phyloP scores from a whole-genome alignment of 2,329 filamentous ascomycete genomes.

The Didymella glomerata region DNA sequence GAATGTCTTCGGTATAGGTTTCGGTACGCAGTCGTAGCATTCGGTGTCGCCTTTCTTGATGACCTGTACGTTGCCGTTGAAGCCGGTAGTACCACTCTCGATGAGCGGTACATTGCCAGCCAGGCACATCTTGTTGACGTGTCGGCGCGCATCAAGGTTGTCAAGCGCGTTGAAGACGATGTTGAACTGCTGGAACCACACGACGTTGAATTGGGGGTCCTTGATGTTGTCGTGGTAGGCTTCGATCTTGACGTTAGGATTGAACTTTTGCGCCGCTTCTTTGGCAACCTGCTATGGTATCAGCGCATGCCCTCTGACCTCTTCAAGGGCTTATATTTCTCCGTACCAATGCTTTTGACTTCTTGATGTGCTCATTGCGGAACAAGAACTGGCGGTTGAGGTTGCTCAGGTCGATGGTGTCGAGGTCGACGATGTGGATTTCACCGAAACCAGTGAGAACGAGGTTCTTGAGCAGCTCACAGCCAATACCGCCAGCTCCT shows the following conservation, averaged over 20 bases:
- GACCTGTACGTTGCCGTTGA: slow-evolving; percentile 96
- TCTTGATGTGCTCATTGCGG: slow-evolving; percentile 96
- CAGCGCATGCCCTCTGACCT: slow-evolving; percentile 25
- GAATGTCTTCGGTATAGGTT: slow-evolving; percentile 90
- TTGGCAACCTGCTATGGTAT: slow-evolving; percentile 75
- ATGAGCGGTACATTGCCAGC: slow-evolving; percentile 89
- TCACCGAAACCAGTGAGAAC: slow-evolving; percentile 91
- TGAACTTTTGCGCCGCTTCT: slow-evolving; percentile 89
- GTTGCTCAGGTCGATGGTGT: slow-evolving; percentile 98
- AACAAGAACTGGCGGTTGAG: slow-evolving; percentile 98
- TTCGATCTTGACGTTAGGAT: slow-evolving; percentile 83
- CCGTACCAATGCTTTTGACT: slow-evolving; percentile 87
- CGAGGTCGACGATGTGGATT: slow-evolving; percentile 93
- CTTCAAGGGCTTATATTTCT: background rate
- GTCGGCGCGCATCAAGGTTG: slow-evolving; percentile 89
- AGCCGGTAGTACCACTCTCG: slow-evolving; percentile 96
- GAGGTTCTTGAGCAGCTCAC: slow-evolving; percentile 96
- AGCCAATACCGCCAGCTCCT: slow-evolving; percentile 95
- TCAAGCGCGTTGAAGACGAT: slow-evolving; percentile 97
- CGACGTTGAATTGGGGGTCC: slow-evolving; percentile 81
- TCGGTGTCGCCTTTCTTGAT: slow-evolving; percentile 92
- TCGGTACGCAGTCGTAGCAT: slow-evolving; percentile 94
- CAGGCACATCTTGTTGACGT: slow-evolving; percentile 98
- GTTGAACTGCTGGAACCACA: slow-evolving; percentile 84
- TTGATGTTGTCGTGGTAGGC: slow-evolving; percentile 97